phyloP scores from a whole-genome alignment of 2,329 filamentous ascomycete genomes.

The Hypomyces rosellus region DNA sequence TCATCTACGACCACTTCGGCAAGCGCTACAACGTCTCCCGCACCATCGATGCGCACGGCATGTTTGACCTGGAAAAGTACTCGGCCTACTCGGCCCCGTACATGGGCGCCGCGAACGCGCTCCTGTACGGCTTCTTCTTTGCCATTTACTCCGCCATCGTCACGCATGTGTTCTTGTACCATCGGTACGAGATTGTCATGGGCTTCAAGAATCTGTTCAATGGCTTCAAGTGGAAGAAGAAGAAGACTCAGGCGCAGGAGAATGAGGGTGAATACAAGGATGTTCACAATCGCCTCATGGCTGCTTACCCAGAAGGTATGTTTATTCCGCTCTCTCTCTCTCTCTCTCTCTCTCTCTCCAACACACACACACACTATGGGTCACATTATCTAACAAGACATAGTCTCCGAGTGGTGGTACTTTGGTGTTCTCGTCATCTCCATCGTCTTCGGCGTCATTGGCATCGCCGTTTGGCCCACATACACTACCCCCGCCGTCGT shows the following conservation, averaged over 20 bases:
- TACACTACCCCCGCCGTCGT: too few relatives aligned
- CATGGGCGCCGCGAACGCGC: slow-evolving; percentile 24
- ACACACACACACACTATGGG: slow-evolving; percentile 16
- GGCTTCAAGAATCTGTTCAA: not conserved
- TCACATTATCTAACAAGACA: too few relatives aligned
- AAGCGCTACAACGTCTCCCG: slow-evolving; percentile 33
- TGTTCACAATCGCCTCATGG: slow-evolving; percentile 28
- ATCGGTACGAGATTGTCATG: too few relatives aligned
- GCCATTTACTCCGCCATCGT: slow-evolving; percentile 21
- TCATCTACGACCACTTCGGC: slow-evolving; percentile 39
- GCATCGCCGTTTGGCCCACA: too few relatives aligned
- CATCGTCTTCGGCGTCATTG: too few relatives aligned
- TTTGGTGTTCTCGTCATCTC: too few relatives aligned
- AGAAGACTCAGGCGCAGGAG: not conserved
- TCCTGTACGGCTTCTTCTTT: slow-evolving; percentile 26
- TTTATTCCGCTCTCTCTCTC: too few relatives aligned
- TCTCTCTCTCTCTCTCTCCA: too few relatives aligned
- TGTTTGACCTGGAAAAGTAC: slow-evolving; percentile 30
- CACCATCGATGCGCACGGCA: slow-evolving; percentile 34
- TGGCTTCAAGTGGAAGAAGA: not conserved
- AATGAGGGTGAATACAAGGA: slow-evolving; percentile 34
- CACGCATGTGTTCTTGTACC: too few relatives aligned
- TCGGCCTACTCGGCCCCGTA: slow-evolving; percentile 30
- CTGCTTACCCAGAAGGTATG: slow-evolving; percentile 36
- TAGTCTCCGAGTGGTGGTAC: too few relatives aligned